Conservation (phyloP, 2,329 filamentous ascomycete species). For the Dactylellina haptotyla region DNA sequence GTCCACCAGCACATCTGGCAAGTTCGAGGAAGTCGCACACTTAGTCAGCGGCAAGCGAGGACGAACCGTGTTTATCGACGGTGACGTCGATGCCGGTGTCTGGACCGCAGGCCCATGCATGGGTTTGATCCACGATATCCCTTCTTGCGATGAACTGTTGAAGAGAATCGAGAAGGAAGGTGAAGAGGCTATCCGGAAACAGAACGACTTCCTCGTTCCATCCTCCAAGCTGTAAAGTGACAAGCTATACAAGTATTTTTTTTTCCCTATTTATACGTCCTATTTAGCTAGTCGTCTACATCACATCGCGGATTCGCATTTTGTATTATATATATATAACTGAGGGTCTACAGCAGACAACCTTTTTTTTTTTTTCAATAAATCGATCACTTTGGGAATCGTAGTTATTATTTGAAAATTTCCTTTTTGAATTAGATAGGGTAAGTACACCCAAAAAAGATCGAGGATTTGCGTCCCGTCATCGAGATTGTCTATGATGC, state of each 20-base stretch:
- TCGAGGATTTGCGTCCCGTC: slow-evolving; percentile 1
- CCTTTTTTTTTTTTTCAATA: background rate
- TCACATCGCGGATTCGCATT: slow-evolving; percentile 15
- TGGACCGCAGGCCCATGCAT: slow-evolving; percentile 99
- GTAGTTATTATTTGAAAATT: background rate
- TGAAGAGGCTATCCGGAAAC: slow-evolving; percentile 72
- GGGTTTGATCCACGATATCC: slow-evolving; percentile 83
- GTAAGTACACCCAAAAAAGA: slow-evolving; percentile 8
- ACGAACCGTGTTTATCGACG: slow-evolving; percentile 88
- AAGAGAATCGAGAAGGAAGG: slow-evolving; percentile 81
- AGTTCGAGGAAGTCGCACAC: slow-evolving; percentile 88
- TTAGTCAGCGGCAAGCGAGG: slow-evolving; percentile 91
- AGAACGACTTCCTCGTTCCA: slow-evolving; percentile 68
- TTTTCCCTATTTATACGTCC: background rate
- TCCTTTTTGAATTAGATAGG: slow-evolving; percentile 7
- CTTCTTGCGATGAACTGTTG: slow-evolving; percentile 76
- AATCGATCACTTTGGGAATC: background rate
- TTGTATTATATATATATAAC: slow-evolving; percentile 29
- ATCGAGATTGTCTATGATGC: slow-evolving; percentile 14
- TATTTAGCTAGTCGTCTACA: background rate
- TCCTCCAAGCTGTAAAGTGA: slow-evolving; percentile 68
- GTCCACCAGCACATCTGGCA: slow-evolving; percentile 80
- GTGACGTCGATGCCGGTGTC: slow-evolving; percentile 89
- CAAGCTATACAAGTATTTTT: slow-evolving; percentile 9
- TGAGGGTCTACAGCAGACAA: background rate